phyloP scores from a whole-genome alignment of 2,329 filamentous ascomycete genomes.

The Dendryphion nanum region DNA sequence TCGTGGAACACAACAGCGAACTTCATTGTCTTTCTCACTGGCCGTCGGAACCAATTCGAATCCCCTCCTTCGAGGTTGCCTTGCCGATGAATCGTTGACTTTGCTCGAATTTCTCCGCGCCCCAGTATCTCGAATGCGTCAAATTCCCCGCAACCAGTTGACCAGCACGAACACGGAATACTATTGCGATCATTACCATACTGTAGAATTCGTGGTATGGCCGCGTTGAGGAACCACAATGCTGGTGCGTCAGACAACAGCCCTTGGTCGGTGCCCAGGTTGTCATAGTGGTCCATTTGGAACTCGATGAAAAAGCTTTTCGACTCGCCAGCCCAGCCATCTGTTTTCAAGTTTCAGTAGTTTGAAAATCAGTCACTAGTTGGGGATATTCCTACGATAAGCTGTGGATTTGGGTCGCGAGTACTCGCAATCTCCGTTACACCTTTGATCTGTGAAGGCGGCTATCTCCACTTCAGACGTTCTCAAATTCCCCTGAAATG shows the following conservation, averaged over 20 bases:
- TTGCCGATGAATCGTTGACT: constrained; percentile 65
- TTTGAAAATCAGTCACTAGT: constrained; percentile 2
- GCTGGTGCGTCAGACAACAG: constrained; percentile 67
- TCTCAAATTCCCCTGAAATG: constrained; percentile 47
- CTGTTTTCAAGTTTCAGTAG: too few relatives aligned
- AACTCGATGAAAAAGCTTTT: constrained; percentile 76
- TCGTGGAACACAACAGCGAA: constrained; percentile 49
- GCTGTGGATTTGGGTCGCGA: constrained; percentile 50
- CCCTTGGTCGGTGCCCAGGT: constrained; percentile 28
- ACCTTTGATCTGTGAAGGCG: constrained; percentile 40
- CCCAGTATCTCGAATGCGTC: constrained; percentile 73
- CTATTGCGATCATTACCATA: constrained; percentile 54
- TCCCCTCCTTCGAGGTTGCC: constrained; percentile 61
- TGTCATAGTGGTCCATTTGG: constrained; percentile 56
- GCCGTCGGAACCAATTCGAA: constrained; percentile 70
- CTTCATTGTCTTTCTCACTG: constrained; percentile 59
- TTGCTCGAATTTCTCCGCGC: constrained; percentile 63
- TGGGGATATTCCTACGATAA: constrained; percentile 43
- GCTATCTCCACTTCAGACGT: constrained; percentile 36
- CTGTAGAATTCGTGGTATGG: constrained; percentile 68
- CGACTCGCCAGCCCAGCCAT: constrained; percentile 68
- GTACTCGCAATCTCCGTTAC: constrained; percentile 50
- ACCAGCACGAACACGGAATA: constrained; percentile 68
- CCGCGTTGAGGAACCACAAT: constrained; percentile 72
- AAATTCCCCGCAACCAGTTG: constrained; percentile 68